Conservation (phyloP, 2,329 filamentous ascomycete species). For the Neofusicoccum sp. region DNA sequence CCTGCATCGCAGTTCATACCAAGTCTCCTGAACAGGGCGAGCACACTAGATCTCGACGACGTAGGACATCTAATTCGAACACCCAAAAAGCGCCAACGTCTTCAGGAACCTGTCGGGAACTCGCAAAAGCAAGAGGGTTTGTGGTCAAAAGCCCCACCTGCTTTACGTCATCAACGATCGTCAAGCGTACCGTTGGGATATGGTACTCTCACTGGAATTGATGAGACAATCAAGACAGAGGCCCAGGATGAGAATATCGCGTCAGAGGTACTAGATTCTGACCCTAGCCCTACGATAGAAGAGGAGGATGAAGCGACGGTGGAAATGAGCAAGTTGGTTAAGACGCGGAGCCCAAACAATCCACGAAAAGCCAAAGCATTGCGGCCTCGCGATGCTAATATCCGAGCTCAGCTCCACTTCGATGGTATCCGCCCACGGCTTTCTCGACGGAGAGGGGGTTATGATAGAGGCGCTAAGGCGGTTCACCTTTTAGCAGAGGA, state of each 20-base stretch:
- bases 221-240: neutral
- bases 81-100: constrained; percentile 27
- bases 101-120: constrained; percentile 2
- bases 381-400: neutral
- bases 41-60: constrained; percentile 46
- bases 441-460: neutral
- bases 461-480: constrained; percentile 6
- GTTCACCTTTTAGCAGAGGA: constrained; percentile 11
- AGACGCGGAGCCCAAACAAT: neutral
- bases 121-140: constrained; percentile 7
- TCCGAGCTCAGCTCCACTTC: neutral
- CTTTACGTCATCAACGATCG: constrained; percentile 28
- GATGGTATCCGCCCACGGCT: neutral
- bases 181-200: constrained; percentile 27
- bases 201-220: constrained; percentile 20
- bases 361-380: constrained; percentile 1
- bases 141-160: constrained; percentile 14
- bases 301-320: neutral
- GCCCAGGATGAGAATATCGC: neutral
- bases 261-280: neutral
- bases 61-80: constrained; percentile 32
- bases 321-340: neutral
- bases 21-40: constrained; percentile 16
- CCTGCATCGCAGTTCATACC: constrained; percentile 19
- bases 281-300: neutral